phyloP scores from a whole-genome alignment of 2,329 filamentous ascomycete genomes.

The Botrytis fragariae region DNA sequence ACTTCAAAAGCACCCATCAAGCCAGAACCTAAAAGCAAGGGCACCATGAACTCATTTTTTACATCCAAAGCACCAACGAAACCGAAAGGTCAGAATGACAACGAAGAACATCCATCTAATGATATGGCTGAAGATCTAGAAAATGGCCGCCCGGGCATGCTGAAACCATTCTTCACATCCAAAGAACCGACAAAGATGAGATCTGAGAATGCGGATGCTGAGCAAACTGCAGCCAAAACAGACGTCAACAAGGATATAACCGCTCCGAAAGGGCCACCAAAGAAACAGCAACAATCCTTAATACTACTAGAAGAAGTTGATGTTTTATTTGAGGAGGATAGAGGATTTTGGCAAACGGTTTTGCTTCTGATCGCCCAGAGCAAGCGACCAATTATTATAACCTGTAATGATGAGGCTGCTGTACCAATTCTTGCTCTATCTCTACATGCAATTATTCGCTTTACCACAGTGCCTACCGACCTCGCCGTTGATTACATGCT shows the following conservation, averaged over 20 bases:
- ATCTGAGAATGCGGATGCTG: conserved; percentile 32
- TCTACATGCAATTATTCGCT: conserved; percentile 82
- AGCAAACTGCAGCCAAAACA: conserved; percentile 31
- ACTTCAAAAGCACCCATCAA: conserved; percentile 48
- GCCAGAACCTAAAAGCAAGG: conserved; percentile 31
- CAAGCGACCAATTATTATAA: conserved; percentile 89
- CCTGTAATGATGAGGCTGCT: conserved; percentile 88
- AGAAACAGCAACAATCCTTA: conserved; percentile 80
- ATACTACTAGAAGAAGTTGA: conserved; percentile 95
- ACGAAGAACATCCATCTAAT: conserved; percentile 40
- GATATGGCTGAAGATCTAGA: conserved; percentile 57
- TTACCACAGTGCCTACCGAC: conserved; percentile 62
- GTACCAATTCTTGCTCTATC: conserved; percentile 71
- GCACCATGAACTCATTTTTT: conserved; percentile 78
- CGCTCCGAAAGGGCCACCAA: conserved; percentile 25
- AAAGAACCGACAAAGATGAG: conserved; percentile 40
- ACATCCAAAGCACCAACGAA: conserved; percentile 48
- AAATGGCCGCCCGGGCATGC: conserved; percentile 71
- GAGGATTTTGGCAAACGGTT: conserved; percentile 87
- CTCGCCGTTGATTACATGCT: conserved; percentile 78
- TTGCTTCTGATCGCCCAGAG: conserved; percentile 75
- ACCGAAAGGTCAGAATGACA: conserved; percentile 25
- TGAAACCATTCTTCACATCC: conserved; percentile 76
- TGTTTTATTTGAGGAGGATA: conserved; percentile 90
- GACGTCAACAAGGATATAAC: conserved; percentile 12